Conservation (phyloP, 148 eudicot genomes). For the Nepenthes gracilis region DNA sequence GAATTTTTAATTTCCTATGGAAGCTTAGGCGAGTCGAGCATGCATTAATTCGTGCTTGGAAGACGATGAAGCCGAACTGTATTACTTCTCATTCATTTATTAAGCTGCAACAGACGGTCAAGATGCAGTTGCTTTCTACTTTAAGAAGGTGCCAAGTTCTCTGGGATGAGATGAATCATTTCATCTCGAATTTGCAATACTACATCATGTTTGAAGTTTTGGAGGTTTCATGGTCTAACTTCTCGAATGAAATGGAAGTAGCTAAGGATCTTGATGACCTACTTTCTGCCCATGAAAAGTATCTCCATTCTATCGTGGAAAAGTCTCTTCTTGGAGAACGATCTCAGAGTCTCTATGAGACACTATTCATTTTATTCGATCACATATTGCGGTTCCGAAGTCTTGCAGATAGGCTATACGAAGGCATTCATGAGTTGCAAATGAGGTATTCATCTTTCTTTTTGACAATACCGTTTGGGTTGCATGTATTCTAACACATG, state of each 20-base stretch:
- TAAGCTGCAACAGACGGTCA: slow-evolving; percentile 61
- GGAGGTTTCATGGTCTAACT: slow-evolving; percentile 95
- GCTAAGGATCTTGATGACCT: slow-evolving; percentile 97
- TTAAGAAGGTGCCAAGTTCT: slow-evolving; percentile 87
- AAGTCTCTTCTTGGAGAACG: slow-evolving; percentile 92
- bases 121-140: slow-evolving; percentile 58
- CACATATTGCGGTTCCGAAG: slow-evolving; percentile 68
- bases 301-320: slow-evolving; percentile 80
- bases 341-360: slow-evolving; percentile 57
- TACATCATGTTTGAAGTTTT: slow-evolving; percentile 99
- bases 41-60: slow-evolving; percentile 84
- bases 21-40: slow-evolving; percentile 97
- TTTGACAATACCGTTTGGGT: neutral
- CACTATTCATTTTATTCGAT: slow-evolving; percentile 73
- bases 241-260: slow-evolving; percentile 78
- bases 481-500: too few species aligned
- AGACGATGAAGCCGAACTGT: slow-evolving; percentile 93
- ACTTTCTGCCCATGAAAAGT: slow-evolving; percentile 94
- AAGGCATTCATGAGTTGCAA: slow-evolving; percentile 82
- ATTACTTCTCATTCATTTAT: slow-evolving; percentile 55
- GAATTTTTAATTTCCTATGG: slow-evolving; percentile 91
- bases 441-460: slow-evolving; percentile 44
- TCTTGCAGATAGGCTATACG: slow-evolving; percentile 85
- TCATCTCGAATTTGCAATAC: slow-evolving; percentile 86
- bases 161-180: slow-evolving; percentile 98